phyloP scores from a whole-genome alignment of 2,329 filamentous ascomycete species.

The Teratosphaeriaceae sp. region DNA sequence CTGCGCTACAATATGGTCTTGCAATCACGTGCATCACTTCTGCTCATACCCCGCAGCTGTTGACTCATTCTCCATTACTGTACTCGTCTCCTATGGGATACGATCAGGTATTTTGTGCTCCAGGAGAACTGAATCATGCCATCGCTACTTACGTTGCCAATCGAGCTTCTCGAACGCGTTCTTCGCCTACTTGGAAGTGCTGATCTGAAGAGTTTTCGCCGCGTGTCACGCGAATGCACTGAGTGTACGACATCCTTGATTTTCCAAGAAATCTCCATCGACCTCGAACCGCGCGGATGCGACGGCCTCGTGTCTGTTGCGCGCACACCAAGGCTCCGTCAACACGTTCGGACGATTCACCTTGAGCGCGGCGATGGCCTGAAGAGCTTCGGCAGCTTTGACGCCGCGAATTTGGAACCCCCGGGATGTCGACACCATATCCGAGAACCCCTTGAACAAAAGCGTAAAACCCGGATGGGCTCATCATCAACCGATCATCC shows the following conservation, averaged over 20 bases:
- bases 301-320: neutral
- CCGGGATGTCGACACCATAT: no score
- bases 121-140: neutral
- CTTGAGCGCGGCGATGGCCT: neutral
- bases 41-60: no score
- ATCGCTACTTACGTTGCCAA: neutral
- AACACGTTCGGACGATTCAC: neutral
- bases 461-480: no score
- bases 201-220: neutral
- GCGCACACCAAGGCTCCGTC: neutral
- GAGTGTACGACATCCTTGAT: neutral
- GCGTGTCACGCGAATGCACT: neutral
- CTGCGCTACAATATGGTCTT: no score
- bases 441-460: no score
- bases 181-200: neutral
- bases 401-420: no score
- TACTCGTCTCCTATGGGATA: no score
- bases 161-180: conserved; percentile 1
- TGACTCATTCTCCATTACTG: no score
- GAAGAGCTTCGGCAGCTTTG: neutral
- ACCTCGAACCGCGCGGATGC: conserved; percentile 1
- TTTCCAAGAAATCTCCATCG: neutral
- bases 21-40: no score
- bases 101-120: no score
- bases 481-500: no score